These are phyloP conservation scores for Allium fistulosum DNA, from an alignment of 106 monocot species.

Conservation along the genomic window DNA sequence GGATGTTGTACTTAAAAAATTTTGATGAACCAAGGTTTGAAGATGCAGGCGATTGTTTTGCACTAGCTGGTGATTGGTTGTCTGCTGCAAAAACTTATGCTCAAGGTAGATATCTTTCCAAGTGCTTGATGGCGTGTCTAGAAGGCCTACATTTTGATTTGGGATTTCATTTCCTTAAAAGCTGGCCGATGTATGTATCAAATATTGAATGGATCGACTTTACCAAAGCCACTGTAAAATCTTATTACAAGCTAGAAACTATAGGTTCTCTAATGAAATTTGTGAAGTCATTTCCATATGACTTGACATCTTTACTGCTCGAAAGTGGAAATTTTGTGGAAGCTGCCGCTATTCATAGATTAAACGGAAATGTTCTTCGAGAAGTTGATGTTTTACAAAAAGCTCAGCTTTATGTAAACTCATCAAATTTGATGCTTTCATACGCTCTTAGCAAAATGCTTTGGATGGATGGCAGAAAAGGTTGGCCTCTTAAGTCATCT, in stretches of 20 bases:
- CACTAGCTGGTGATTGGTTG: conserved; percentile 18
- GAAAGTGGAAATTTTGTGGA: conserved; percentile 25
- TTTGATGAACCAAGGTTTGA: conserved; percentile 39
- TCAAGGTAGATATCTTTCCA: conserved; percentile 25
- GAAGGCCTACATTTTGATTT: conserved; percentile 29
- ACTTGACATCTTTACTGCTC: not conserved
- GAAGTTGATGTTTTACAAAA: conserved; percentile 43
- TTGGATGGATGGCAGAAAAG: conserved; percentile 32
- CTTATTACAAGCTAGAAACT: conserved; percentile 1
- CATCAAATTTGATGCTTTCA: conserved; percentile 23
- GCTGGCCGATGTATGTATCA: conserved; percentile 5
- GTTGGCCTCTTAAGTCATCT: conserved; percentile 41
- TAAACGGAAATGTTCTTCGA: conserved; percentile 29
- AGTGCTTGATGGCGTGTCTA: conserved; percentile 39
- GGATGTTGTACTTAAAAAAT: conserved; percentile 45
- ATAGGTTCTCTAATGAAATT: not conserved
- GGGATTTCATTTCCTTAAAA: conserved; percentile 25
- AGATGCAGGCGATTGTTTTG: conserved; percentile 50
- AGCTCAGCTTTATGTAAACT: conserved; percentile 22
- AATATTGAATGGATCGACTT: not conserved
- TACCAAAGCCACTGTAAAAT: not conserved
- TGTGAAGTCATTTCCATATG: not conserved
- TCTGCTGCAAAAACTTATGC: conserved; percentile 40
- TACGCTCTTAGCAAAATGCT: conserved; percentile 31
- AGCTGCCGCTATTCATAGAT: conserved; percentile 28